These are phyloP conservation scores for Babesia divergens DNA, from an alignment of 169 alveolate species.

Conservation along the genomic window DNA sequence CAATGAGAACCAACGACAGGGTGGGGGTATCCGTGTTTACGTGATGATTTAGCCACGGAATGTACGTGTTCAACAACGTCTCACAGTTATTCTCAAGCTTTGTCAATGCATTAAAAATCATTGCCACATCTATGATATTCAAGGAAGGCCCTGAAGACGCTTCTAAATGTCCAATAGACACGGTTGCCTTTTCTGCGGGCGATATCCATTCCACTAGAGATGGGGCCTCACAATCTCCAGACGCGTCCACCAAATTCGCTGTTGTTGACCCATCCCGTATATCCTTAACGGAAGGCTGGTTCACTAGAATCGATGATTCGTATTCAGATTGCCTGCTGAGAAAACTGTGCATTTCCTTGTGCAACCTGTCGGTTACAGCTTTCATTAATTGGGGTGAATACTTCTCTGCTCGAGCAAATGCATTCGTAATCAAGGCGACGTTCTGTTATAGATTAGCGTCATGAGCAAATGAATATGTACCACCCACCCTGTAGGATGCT, in stretches of 20 bases:
- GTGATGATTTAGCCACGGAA: constrained; percentile 50
- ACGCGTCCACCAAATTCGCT: too few relatives aligned
- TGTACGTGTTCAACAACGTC: constrained; percentile 23
- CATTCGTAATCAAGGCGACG: constrained; percentile 26
- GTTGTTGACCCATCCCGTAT: too few relatives aligned
- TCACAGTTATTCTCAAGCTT: constrained; percentile 25
- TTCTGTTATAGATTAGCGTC: not conserved
- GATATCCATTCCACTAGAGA: too few relatives aligned
- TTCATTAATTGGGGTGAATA: constrained; percentile 17
- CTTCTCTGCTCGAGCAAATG: constrained; percentile 36
- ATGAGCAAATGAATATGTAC: too few relatives aligned
- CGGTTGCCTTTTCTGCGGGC: too few relatives aligned
- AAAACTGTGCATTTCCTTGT: not conserved
- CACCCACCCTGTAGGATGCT: constrained; percentile 17
- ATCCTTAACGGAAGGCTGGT: not conserved
- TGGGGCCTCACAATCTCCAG: too few relatives aligned
- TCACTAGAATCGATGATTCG: not conserved
- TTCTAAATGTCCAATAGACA: too few relatives aligned
- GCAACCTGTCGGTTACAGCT: not conserved
- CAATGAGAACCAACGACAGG: constrained; percentile 42
- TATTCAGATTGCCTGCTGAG: not conserved
- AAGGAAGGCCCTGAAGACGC: too few relatives aligned
- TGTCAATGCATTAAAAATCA: constrained; percentile 36
- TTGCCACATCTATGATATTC: constrained; percentile 48
- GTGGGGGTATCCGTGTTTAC: constrained; percentile 27